Conservation (phyloP, 495 filamentous ascomycete species). For the Neurospora sp. region DNA sequence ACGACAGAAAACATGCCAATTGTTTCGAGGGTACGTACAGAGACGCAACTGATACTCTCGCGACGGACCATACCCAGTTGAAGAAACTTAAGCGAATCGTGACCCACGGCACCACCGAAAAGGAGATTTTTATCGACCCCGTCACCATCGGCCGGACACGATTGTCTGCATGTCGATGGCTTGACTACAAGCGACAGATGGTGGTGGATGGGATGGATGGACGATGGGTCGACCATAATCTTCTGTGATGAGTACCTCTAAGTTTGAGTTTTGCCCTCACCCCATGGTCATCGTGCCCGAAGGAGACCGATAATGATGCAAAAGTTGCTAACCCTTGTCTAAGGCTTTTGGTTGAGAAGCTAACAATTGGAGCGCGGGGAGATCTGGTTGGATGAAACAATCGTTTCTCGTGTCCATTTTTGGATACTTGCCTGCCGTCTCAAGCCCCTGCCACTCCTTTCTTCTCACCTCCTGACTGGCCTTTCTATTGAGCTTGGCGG, state of each 20-base stretch:
- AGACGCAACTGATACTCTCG: neutral
- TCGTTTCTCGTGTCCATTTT: constrained; percentile 46
- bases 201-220: neutral
- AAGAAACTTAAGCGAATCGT: neutral
- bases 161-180: neutral
- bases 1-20: neutral
- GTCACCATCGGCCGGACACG: neutral
- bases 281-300: neutral
- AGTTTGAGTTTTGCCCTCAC: neutral
- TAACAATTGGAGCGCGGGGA: neutral
- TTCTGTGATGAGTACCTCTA: neutral
- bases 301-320: neutral
- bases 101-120: neutral
- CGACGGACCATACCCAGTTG: neutral
- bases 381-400: constrained; percentile 38
- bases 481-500: neutral
- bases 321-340: neutral
- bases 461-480: neutral
- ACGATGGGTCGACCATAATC: neutral
- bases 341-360: neutral
- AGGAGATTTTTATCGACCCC: neutral
- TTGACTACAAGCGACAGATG: neutral
- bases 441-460: constrained; percentile 6
- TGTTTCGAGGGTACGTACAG: neutral
- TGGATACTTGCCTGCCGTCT: constrained; percentile 21